Conservation (phyloP, 2,329 filamentous ascomycete species). For the Colletotrichum destructivum region DNA sequence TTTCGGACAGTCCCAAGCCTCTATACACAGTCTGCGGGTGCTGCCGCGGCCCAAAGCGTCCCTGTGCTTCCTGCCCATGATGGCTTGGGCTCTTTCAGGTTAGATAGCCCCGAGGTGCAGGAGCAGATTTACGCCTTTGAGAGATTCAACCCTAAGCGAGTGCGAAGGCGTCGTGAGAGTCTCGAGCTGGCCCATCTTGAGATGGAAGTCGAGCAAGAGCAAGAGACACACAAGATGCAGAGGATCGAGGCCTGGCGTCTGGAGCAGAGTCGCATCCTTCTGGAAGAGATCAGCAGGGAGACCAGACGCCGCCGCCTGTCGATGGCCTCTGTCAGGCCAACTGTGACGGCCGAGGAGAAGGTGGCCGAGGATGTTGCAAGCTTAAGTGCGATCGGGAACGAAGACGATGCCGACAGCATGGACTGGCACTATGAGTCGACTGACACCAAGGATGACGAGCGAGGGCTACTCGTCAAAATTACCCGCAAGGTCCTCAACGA, state of each 20-base stretch:
- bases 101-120: conserved; percentile 77
- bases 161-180: conserved; percentile 69
- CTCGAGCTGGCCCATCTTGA: conserved; percentile 66
- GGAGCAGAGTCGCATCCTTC: conserved; percentile 87
- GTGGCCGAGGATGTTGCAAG: conserved; percentile 51
- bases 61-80: conserved; percentile 92
- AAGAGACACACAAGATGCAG: conserved; percentile 81
- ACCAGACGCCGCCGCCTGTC: conserved; percentile 79
- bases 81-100: conserved; percentile 87
- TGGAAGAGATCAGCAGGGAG: conserved; percentile 92
- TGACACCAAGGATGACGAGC: conserved; percentile 64
- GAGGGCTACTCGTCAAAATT: conserved; percentile 84
- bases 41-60: conserved; percentile 68
- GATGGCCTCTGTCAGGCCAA: conserved; percentile 62
- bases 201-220: conserved; percentile 67
- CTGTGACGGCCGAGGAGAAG: conserved; percentile 49
- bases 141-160: conserved; percentile 81
- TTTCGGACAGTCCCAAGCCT: conserved; percentile 77
- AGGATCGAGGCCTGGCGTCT: conserved; percentile 93
- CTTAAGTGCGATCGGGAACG: conserved; percentile 48
- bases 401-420: conserved; percentile 56
- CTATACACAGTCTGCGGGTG: conserved; percentile 58
- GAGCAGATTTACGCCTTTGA: conserved; percentile 93
- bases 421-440: conserved; percentile 68
- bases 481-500: conserved; percentile 90